Evolutionary conservation across 2,329 filamentous ascomycete genomes (phyloP), one percentile per base, ranked within the genome.

Genomic region (Pseudohalonectria lignicola): DNA sequence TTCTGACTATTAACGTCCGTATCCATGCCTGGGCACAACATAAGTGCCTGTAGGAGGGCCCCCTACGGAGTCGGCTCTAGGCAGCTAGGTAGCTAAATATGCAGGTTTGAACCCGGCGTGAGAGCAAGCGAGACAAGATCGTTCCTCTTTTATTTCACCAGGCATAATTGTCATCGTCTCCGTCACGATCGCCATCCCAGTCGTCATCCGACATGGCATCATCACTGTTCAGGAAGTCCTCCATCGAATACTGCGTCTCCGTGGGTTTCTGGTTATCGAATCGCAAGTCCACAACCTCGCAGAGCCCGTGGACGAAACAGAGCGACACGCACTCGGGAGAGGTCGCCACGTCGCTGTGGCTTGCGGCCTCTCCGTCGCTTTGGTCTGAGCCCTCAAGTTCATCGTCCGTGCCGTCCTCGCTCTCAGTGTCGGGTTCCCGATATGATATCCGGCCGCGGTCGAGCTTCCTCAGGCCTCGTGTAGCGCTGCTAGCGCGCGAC

Each of bases 211-310:
- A 64, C 28, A 74, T 67, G 26, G 74, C 70, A 40, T 73, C 68
- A 4, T 64, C 59, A 2, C 54, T 56, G 57, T 82, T 57, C 12
- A 84, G 56, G 48, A 90, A 88, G 52, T 90, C 82, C 2, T 71
- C 74, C 64, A 86, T 84, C 17, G 69, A 70, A 45, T 71, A 84
- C 43, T 81, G 76, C 18, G 71, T 61, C 58, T 86, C 83, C 3
- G 69, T 68, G 5, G 79, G 77, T 43, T 85, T 79, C 51, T 84
- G 73, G 53, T 88, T 88, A 56, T 88, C 84, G 46, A 88, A 79
- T 32, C 75, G 64, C 31, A 88, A 70, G 42, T 82, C 73, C 15
- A 88, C 82, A 5, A 76, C 66, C 30, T 78, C 69, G 50, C 83
- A 90, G 46, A 80, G 66, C 1, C 82, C 82, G 43, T 88, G 83